Base-by-base conservation (phyloP, 257 asterid genomes). In the Plantago elongata region DNA sequence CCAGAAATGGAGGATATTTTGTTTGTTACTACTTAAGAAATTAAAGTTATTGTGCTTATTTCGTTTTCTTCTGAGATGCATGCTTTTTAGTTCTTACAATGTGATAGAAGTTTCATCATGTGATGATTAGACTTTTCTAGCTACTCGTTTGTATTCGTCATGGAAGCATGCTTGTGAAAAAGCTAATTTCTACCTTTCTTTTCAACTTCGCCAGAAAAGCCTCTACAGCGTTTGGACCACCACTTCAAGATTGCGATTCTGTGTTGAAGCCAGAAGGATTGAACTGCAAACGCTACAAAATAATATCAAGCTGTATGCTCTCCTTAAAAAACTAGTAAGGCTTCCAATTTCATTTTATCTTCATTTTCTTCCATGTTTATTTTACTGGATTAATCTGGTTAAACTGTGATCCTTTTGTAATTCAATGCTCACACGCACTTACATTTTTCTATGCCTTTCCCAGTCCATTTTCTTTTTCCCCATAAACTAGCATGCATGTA, bases 191-290 rank as follows among this genome's bases (percentile, higher is more conserved):
- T 54, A 44, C 37, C 13, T 67, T 63, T 49, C 52, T 22, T 22
- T 22, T 22, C 2, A 22, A 50, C 59, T 79, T 67, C 54, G 62
- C 40, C 91, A 89, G 97, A 81, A 84, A 77, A 82, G 75, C 76
- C 75, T 86, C 29, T 89, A 84, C 44, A 81, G 78, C 74, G 91
- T 94, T 58, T 84, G 90, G 91, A 73, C 79, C 79, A 68, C 85
- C 65, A 76, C 76, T 57, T 74, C 86, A 40, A 86, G 81, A 65
- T 70, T 89, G 82, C 76, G 82, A 67, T 83, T 77, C 61, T 81
- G 79, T 38, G 87, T 84, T 63, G 73, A 54, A 63, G 79, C 84
- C 60, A 86, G 82, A 79, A 79, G 83, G 66, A 75, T 76, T 72
- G 84, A 86, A 65, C 71, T 89, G 60, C 90, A 80, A 59, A 49